Base-by-base conservation (phyloP, 352 stramenopile genomes). In the Phytophthora quininea region DNA sequence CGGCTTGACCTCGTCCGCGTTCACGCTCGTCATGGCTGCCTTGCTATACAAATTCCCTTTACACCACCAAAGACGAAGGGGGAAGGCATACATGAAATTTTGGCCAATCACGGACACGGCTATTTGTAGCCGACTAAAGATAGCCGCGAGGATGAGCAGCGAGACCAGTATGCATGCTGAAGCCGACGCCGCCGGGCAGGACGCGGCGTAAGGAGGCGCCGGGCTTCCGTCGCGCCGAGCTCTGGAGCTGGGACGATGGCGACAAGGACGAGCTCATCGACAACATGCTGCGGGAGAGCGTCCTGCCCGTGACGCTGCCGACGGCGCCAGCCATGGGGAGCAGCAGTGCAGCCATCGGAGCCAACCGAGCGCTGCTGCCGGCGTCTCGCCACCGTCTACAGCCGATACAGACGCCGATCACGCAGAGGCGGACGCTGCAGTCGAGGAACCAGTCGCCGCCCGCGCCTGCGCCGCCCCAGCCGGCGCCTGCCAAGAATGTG, bases 1-100 rank as follows among this genome's bases (percentile, higher is more conserved):
- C 58, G 78, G 71, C 69, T 80, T 82, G 47, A 88, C 67, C 46
- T 84, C 74, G 56, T 86, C 77, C 51, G 89, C 82, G 68, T 87
- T 89, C 69, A 82, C 74, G 71, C 74, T 92, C 63, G 80, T 80
- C 70, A 89, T 88, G 53, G 29, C 69, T 54, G 33, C 59, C 56
- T 32, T 31, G 40, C 67, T 49, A 24, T 24, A 24, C 19, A 24
- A 24, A 24, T 24, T 24, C 19, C 19, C 19, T 24, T 24, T 24
- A 24, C 19, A 24, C 19, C 19, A 24, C 19, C 19, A 24, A 24
- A 24, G 19, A 24, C 19, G 19, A 24, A 24, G 19, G 19, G 19
- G 19, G 19, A 24, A 24, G 19, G 19, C 19, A 24, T 24, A 24
- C 19, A 24, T 24, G 19, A 24, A 24, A 24, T 24, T 24, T 38